Percentiles rank a stretch among this genome's conserved stretches.
Conservation (phyloP, 305 asterid species). For the Rubia balearica region DNA sequence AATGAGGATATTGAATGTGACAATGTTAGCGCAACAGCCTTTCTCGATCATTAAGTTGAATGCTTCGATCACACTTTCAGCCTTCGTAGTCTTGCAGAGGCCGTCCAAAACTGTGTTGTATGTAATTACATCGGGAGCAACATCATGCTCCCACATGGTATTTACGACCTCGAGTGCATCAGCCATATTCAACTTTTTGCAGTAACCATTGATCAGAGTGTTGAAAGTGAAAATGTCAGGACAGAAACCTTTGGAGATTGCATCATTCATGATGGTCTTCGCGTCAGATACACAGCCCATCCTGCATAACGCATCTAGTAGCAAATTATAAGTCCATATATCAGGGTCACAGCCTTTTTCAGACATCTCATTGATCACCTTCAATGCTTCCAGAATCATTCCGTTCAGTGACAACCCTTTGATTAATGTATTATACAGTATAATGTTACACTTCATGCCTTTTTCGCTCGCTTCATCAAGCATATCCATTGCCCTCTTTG, state of each 20-base stretch:
- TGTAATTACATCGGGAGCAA: constrained; percentile 74
- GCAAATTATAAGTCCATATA: constrained; percentile 67
- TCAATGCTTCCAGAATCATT: constrained; percentile 57
- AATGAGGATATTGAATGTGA: constrained; percentile 77
- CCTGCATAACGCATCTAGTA: constrained; percentile 77
- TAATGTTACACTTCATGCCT: constrained; percentile 47
- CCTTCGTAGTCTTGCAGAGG: constrained; percentile 67
- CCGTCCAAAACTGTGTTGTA: constrained; percentile 74
- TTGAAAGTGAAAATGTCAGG: constrained; percentile 89
- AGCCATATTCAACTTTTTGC: constrained; percentile 66
- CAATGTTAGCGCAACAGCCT: constrained; percentile 62
- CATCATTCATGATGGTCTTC: constrained; percentile 48
- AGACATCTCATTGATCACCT: constrained; percentile 65
- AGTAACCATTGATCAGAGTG: constrained; percentile 81
- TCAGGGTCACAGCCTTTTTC: constrained; percentile 59
- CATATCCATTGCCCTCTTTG: constrained; percentile 49
- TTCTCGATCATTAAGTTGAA: constrained; percentile 70
- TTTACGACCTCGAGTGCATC: constrained; percentile 64
- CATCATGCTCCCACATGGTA: constrained; percentile 60
- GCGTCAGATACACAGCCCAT: constrained; percentile 76
- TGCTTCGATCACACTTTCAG: constrained; percentile 61
- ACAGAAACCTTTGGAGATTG: constrained; percentile 49
- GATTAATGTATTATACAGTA: constrained; percentile 60
- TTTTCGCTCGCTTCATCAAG: constrained; percentile 46
- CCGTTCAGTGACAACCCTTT: constrained; percentile 66